Conservation (phyloP, 208 protist genomes). For the Naegleria gruberi region DNA sequence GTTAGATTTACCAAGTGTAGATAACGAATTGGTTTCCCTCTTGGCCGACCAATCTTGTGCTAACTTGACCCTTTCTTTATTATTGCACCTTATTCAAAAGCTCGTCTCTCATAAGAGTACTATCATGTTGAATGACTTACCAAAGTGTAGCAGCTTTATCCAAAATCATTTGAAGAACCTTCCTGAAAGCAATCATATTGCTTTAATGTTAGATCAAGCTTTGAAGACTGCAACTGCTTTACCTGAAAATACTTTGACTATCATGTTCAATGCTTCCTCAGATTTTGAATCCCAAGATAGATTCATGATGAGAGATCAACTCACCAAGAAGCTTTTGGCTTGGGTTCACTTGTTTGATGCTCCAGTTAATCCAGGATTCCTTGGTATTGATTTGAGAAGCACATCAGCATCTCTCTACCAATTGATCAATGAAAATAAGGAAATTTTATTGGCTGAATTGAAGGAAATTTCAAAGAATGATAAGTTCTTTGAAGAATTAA, state of each 20-base stretch:
- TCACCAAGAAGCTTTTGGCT: neutral
- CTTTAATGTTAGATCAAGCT: neutral
- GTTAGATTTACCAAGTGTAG: neutral
- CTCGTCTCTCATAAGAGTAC: neutral
- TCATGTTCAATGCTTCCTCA: neutral
- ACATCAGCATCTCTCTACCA: neutral
- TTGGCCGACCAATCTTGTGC: neutral
- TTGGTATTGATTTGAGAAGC: neutral
- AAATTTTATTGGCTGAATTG: neutral
- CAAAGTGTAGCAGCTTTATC: neutral
- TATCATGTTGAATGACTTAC: neutral
- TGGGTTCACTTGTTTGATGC: neutral
- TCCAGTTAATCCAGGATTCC: neutral
- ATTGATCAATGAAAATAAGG: neutral
- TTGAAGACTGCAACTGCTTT: neutral
- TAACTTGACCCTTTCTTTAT: too few species aligned
- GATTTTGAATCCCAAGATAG: neutral
- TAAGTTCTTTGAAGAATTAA: neutral
- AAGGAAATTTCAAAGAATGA: neutral
- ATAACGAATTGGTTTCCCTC: neutral
- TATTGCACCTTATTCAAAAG: neutral
- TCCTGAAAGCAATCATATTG: neutral
- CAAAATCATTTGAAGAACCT: neutral
- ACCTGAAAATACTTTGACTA: neutral
- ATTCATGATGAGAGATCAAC: neutral